A percentile compares a stretch with the other conserved stretches of the same genome.
Conservation (phyloP, 108 stramenopile species). For the Aurantiochytrium sp. region DNA sequence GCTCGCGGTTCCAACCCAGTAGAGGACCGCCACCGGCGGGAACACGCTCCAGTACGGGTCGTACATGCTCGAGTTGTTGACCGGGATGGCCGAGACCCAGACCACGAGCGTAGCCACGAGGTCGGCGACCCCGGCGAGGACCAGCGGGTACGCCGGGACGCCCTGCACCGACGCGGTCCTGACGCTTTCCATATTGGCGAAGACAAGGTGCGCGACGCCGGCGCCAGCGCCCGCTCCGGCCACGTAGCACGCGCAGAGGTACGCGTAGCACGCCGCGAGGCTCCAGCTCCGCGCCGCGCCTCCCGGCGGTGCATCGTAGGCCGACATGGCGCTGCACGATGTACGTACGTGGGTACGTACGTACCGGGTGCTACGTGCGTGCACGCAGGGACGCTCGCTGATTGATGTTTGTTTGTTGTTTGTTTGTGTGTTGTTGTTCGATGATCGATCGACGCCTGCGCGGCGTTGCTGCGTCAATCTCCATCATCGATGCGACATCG, state of each 20-base stretch:
- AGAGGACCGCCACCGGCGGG: background rate
- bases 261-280: background rate
- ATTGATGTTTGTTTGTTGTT: too few relatives aligned
- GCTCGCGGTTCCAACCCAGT: background rate
- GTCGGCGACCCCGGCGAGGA: background rate
- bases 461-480: too few relatives aligned
- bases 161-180: too few relatives aligned
- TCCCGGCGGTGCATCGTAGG: background rate
- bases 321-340: background rate
- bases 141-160: background rate
- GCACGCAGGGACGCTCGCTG: too few relatives aligned
- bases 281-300: background rate
- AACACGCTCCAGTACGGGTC: conserved; percentile 31
- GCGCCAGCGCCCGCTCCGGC: background rate
- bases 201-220: background rate
- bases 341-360: too few relatives aligned
- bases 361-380: too few relatives aligned
- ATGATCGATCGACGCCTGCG: too few relatives aligned
- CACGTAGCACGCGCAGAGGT: background rate
- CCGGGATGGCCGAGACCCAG: background rate
- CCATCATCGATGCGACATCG: too few relatives aligned
- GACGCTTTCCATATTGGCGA: too few relatives aligned
- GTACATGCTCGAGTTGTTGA: background rate
- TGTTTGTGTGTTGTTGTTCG: too few relatives aligned
- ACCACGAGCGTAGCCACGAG: background rate